Evolutionary conservation across 208 protist species (phyloP).

Genomic region (Vickermania ingenoplastis): DNA sequence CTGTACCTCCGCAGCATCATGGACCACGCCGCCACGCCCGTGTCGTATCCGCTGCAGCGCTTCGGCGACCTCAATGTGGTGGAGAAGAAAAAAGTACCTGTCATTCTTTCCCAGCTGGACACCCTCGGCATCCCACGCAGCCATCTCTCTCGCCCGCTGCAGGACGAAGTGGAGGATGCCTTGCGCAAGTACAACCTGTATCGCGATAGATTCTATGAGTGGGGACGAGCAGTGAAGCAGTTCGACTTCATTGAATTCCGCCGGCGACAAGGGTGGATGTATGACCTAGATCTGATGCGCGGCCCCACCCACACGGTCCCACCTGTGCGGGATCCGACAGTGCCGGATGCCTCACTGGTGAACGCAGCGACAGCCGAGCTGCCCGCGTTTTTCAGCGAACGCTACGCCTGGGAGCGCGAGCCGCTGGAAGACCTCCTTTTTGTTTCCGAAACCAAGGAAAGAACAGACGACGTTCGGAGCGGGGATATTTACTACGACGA

Average conservation of each 20-base stretch:
- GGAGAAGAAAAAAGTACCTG: conserved; percentile 85
- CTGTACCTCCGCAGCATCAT: conserved; percentile 82
- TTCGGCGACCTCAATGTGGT: conserved; percentile 73
- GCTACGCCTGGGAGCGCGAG: conserved; percentile 58
- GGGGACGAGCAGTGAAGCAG: conserved; percentile 84
- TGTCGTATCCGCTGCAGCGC: conserved; percentile 47
- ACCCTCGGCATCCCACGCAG: conserved; percentile 71
- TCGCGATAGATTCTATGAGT: conserved; percentile 73
- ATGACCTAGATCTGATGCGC: conserved; percentile 80
- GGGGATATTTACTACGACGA: conserved; percentile 83
- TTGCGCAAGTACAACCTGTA: conserved; percentile 77
- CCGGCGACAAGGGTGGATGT: conserved; percentile 82
- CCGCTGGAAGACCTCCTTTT: conserved; percentile 58
- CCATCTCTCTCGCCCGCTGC: conserved; percentile 67
- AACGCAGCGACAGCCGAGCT: conserved; percentile 47
- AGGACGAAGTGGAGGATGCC: conserved; percentile 82
- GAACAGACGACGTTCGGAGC: conserved; percentile 62
- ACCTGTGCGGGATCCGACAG: conserved; percentile 53
- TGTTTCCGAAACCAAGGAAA: conserved; percentile 35
- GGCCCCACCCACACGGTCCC: conserved; percentile 56
- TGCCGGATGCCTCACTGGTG: conserved; percentile 42
- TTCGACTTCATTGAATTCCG: conserved; percentile 88
- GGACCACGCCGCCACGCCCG: conserved; percentile 78
- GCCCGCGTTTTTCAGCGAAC: conserved; percentile 71
- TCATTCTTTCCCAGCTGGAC: conserved; percentile 76